These are phyloP conservation scores for Sutorius eximius DNA, from an alignment of 1,284 basidiomycete genomes.

Conservation along the genomic window DNA sequence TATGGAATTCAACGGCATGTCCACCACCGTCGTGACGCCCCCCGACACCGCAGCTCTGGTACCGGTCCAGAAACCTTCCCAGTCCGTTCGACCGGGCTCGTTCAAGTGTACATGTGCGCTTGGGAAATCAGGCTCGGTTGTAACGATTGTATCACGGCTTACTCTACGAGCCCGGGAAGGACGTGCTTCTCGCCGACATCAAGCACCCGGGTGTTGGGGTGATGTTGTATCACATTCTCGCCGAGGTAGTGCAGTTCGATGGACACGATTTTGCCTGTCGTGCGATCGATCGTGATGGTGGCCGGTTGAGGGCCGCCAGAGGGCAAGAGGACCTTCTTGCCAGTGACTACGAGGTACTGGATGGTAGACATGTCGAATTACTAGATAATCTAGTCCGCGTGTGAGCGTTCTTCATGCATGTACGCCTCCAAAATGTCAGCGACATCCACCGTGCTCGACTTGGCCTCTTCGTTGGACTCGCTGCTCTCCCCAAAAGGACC, in stretches of 20 bases:
- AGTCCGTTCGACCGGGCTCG: constrained; percentile 87
- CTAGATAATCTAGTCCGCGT: neutral
- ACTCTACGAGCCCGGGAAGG: constrained; percentile 76
- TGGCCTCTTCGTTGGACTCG: constrained; percentile 38
- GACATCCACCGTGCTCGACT: constrained; percentile 11
- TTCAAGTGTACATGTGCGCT: constrained; percentile 93
- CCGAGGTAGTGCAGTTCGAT: constrained; percentile 42
- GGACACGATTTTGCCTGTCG: constrained; percentile 66
- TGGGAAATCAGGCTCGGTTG: constrained; percentile 1
- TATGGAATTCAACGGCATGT: constrained; percentile 96
- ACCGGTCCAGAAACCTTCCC: constrained; percentile 93
- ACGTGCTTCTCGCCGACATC: constrained; percentile 67
- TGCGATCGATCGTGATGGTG: constrained; percentile 64
- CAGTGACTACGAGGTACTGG: constrained; percentile 39
- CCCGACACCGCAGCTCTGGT: constrained; percentile 87
- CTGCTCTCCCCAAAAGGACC: constrained; percentile 42
- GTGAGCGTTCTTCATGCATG: neutral
- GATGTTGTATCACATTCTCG: constrained; percentile 34
- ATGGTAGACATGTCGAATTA: constrained; percentile 15
- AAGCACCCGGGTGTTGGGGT: constrained; percentile 45
- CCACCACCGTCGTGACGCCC: constrained; percentile 88
- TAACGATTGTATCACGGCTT: neutral
- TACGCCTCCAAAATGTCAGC: constrained; percentile 19
- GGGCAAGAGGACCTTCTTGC: constrained; percentile 62
- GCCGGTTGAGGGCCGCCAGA: constrained; percentile 56